Percentiles rank a stretch among this genome's conserved stretches.
These are phyloP conservation scores for Erysimum pusillum DNA, from an alignment of 441 rosid genomes.

Conservation along the genomic window DNA sequence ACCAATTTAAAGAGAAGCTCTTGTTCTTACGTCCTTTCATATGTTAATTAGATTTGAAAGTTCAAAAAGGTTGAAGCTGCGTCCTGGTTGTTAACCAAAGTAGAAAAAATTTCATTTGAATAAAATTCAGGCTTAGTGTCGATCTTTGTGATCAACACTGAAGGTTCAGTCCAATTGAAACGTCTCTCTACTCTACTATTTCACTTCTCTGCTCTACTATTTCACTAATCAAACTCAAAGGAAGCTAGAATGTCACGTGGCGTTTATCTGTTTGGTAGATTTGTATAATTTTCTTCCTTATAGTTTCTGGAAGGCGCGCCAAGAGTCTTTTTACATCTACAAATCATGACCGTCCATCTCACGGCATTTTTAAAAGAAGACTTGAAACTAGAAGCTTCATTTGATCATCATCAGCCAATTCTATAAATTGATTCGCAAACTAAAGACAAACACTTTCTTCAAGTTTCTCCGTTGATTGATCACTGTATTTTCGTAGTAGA, in stretches of 20 bases:
- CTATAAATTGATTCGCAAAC: conserved; percentile 13
- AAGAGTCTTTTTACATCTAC: neutral
- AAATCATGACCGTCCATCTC: conserved; percentile 30
- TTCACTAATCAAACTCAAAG: neutral
- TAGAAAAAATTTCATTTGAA: neutral
- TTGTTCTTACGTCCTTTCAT: too few species aligned
- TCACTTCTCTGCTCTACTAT: neutral
- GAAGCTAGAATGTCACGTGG: conserved; percentile 12
- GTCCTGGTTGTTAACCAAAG: neutral
- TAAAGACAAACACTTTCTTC: neutral
- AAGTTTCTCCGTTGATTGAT: neutral
- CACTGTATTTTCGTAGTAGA: neutral
- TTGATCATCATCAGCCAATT: conserved; percentile 15
- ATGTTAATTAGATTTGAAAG: neutral
- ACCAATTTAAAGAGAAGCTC: neutral
- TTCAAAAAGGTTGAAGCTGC: neutral
- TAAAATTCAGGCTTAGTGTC: neutral
- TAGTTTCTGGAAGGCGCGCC: conserved; percentile 45
- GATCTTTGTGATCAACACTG: neutral
- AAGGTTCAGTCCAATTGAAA: neutral
- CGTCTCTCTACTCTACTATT: neutral
- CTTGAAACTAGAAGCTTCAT: conserved; percentile 40
- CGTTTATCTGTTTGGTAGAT: neutral
- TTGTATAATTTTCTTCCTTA: neutral
- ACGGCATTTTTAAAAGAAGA: neutral